phyloP scores from a whole-genome alignment of 179 eudicot species.

The Nepenthes alata region DNA sequence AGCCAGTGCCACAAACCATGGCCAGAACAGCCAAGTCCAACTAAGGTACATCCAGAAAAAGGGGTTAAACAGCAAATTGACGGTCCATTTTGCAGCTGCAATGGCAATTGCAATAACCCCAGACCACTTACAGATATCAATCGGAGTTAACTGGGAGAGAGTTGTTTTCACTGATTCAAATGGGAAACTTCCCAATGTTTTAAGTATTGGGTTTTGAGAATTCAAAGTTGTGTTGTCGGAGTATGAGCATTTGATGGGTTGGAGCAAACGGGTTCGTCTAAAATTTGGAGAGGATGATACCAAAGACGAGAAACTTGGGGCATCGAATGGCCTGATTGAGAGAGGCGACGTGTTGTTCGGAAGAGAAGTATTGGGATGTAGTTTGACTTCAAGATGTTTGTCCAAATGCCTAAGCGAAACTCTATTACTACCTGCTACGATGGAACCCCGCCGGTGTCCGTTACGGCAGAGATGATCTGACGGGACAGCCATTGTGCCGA shows the following conservation, averaged over 20 bases:
- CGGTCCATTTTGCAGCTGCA: slow-evolving; percentile 40
- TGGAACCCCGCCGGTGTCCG: background rate
- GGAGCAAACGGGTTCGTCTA: slow-evolving; percentile 15
- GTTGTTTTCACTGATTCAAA: slow-evolving; percentile 30
- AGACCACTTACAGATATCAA: slow-evolving; percentile 37
- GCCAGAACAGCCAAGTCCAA: slow-evolving; percentile 92
- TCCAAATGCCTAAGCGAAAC: slow-evolving; percentile 24
- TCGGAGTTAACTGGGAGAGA: slow-evolving; percentile 35
- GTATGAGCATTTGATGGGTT: slow-evolving; percentile 28
- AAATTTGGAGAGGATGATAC: slow-evolving; percentile 8
- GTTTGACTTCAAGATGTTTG: slow-evolving; percentile 21
- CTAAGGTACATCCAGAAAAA: slow-evolving; percentile 89
- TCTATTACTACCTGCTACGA: background rate
- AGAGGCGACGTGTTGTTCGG: slow-evolving; percentile 11
- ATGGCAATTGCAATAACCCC: slow-evolving; percentile 25
- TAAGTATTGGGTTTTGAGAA: slow-evolving; percentile 10
- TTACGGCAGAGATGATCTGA: slow-evolving; percentile 11
- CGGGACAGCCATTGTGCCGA: slow-evolving; percentile 18
- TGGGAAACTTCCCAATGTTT: slow-evolving; percentile 20
- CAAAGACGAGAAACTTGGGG: slow-evolving; percentile 4
- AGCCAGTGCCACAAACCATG: slow-evolving; percentile 61
- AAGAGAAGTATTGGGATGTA: background rate
- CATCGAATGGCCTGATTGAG: background rate
- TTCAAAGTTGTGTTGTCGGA: slow-evolving; percentile 26
- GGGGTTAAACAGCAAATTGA: slow-evolving; percentile 40